Conservation (phyloP, 164 flowering plant genomes). For the Berberis vulgaris region DNA sequence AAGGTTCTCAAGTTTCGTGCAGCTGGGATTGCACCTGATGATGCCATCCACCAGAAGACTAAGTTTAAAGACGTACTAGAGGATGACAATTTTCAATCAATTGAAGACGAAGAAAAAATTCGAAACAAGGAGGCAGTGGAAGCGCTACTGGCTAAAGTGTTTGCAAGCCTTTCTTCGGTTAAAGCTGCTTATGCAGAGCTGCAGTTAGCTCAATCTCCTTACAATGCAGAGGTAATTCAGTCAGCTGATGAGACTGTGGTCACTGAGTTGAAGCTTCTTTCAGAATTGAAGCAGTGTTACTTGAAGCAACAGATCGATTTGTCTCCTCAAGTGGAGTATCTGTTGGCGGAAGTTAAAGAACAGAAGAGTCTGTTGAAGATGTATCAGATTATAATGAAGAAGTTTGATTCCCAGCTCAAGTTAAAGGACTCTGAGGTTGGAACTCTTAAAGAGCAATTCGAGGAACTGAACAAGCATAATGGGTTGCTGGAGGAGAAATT, state of each 20-base stretch:
- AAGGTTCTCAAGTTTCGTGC: slow-evolving; percentile 53
- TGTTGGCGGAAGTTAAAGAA: slow-evolving; percentile 79
- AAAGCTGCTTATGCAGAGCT: slow-evolving; percentile 97
- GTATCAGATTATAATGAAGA: slow-evolving; percentile 61
- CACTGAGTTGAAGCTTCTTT: slow-evolving; percentile 45
- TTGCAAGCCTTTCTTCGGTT: slow-evolving; percentile 61
- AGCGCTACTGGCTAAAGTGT: slow-evolving; percentile 67
- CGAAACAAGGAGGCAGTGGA: slow-evolving; percentile 43
- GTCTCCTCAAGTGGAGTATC: slow-evolving; percentile 57
- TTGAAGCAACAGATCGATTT: slow-evolving; percentile 54
- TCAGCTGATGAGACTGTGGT: slow-evolving; percentile 63
- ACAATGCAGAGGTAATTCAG: slow-evolving; percentile 54
- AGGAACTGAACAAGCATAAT: slow-evolving; percentile 24
- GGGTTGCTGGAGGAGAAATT: slow-evolving; percentile 47
- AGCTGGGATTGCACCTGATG: slow-evolving; percentile 41
- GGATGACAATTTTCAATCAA: slow-evolving; percentile 6
- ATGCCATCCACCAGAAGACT: slow-evolving; percentile 23
- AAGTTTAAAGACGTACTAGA: slow-evolving; percentile 22
- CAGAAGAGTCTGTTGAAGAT: slow-evolving; percentile 68
- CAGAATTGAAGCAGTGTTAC: slow-evolving; percentile 61
- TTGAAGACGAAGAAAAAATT: slow-evolving; percentile 20
- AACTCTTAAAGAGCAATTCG: slow-evolving; percentile 25
- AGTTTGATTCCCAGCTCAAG: slow-evolving; percentile 39
- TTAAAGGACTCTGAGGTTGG: slow-evolving; percentile 30
- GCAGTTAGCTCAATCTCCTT: slow-evolving; percentile 79